These are phyloP conservation scores for Xylaria cubensis DNA, from an alignment of 495 filamentous ascomycete species.

Conservation along the genomic window DNA sequence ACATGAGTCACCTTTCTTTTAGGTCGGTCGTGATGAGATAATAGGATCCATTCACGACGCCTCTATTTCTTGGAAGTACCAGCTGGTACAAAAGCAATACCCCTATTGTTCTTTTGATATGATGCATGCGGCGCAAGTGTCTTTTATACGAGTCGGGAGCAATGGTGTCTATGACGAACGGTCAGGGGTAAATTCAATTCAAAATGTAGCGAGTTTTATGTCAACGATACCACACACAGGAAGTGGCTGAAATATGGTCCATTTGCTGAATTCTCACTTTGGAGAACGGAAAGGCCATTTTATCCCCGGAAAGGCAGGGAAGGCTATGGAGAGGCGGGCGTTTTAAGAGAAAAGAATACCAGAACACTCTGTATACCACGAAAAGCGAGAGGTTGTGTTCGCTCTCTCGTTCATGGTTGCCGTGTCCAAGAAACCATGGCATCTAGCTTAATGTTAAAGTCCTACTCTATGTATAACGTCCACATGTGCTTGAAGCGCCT, in stretches of 20 bases:
- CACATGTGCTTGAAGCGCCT: not conserved
- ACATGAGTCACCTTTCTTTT: not conserved
- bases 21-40: slow-evolving; percentile 1
- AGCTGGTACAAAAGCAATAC: not conserved
- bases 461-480: not conserved
- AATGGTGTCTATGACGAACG: slow-evolving; percentile 11
- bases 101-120: slow-evolving; percentile 5
- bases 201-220: slow-evolving; percentile 15
- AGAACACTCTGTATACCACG: slow-evolving; percentile 17
- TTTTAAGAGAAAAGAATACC: slow-evolving; percentile 6
- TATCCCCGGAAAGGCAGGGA: slow-evolving; percentile 7
- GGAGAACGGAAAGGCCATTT: slow-evolving; percentile 1
- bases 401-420: not conserved
- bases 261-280: not conserved
- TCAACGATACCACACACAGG: slow-evolving; percentile 19
- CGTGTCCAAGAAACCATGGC: slow-evolving; percentile 4
- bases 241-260: not conserved
- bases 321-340: slow-evolving; percentile 13
- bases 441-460: slow-evolving; percentile 10
- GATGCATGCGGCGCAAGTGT: slow-evolving; percentile 21
- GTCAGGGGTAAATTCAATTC: slow-evolving; percentile 6
- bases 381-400: not conserved
- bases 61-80: not conserved
- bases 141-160: slow-evolving; percentile 5
- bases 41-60: not conserved